Conservation (phyloP, 192 early-diverging fungal species). For the Irineochytrium annulatum region DNA sequence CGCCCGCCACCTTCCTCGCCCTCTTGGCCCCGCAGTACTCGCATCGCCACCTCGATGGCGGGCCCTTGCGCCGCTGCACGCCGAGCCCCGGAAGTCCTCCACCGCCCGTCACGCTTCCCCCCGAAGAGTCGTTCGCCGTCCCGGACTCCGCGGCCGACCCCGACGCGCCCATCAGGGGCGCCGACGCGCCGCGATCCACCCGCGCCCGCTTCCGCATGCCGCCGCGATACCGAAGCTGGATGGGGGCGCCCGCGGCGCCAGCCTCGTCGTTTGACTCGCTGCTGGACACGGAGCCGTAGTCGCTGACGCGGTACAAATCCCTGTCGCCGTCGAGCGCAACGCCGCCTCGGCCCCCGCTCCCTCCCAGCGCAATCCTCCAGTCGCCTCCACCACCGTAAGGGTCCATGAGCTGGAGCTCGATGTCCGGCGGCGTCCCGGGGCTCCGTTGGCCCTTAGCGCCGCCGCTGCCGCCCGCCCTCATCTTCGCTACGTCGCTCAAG, state of each 20-base stretch:
- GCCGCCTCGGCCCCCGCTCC: no score
- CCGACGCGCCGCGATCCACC: no score
- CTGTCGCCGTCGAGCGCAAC: not conserved
- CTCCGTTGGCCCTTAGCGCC: not conserved
- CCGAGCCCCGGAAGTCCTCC: not conserved
- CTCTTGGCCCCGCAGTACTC: no score
- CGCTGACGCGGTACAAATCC: not conserved
- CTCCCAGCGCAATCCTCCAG: no score
- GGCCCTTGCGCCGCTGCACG: not conserved
- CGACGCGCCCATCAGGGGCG: not conserved
- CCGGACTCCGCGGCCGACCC: not conserved
- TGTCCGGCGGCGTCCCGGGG: not conserved
- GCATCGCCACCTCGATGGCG: not conserved
- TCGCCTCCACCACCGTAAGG: slow-evolving; percentile 12
- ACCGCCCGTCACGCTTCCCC: not conserved
- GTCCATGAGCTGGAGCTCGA: slow-evolving; percentile 18
- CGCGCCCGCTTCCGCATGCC: not conserved
- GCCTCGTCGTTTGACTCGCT: not conserved
- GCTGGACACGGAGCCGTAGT: not conserved
- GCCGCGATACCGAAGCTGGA: not conserved
- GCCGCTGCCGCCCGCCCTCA: not conserved
- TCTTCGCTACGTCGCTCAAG: not conserved
- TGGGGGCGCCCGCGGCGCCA: not conserved
- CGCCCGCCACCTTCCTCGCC: no score
- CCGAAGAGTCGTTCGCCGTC: not conserved